Percentiles rank a stretch among this genome's conserved stretches.
Conservation (phyloP, 2,329 filamentous ascomycete genomes). For the Verticillium isaacii region DNA sequence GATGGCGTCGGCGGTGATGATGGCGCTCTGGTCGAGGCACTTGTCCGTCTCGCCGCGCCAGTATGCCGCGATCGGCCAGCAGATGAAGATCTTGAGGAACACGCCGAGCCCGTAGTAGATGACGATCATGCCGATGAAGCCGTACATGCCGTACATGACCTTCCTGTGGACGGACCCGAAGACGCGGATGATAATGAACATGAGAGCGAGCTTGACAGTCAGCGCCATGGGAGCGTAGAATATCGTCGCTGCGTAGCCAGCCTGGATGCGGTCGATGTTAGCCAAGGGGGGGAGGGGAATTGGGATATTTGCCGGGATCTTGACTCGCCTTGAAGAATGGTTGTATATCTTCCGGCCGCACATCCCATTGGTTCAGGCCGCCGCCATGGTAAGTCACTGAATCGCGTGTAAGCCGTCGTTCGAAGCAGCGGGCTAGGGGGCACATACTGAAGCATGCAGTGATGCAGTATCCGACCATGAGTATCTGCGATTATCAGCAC, state of each 20-base stretch:
- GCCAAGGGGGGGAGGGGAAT: neutral
- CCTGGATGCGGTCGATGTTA: conserved; percentile 16
- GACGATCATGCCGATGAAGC: conserved; percentile 29
- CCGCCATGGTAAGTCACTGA: conserved; percentile 25
- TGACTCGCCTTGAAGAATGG: conserved; percentile 28
- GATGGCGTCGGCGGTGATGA: conserved; percentile 25
- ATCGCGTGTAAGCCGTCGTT: neutral
- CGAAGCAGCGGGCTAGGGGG: neutral
- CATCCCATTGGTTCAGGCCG: conserved; percentile 28
- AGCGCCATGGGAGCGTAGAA: conserved; percentile 40
- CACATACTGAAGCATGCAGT: conserved; percentile 17
- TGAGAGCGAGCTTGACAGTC: conserved; percentile 32
- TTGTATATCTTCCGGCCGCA: conserved; percentile 20
- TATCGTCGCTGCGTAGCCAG: conserved; percentile 35
- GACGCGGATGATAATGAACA: conserved; percentile 36
- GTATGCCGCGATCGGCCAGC: conserved; percentile 33
- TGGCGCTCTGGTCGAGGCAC: conserved; percentile 28
- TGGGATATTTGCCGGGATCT: neutral
- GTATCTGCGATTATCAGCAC: conserved; percentile 12
- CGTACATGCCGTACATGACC: conserved; percentile 29
- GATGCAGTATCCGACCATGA: conserved; percentile 22
- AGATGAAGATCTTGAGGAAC: conserved; percentile 36
- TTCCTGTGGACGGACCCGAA: conserved; percentile 34
- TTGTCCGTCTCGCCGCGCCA: conserved; percentile 26
- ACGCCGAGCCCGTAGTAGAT: conserved; percentile 34